phyloP scores from a whole-genome alignment of 164 flowering plant genomes.

The Nymphaea colorata region DNA sequence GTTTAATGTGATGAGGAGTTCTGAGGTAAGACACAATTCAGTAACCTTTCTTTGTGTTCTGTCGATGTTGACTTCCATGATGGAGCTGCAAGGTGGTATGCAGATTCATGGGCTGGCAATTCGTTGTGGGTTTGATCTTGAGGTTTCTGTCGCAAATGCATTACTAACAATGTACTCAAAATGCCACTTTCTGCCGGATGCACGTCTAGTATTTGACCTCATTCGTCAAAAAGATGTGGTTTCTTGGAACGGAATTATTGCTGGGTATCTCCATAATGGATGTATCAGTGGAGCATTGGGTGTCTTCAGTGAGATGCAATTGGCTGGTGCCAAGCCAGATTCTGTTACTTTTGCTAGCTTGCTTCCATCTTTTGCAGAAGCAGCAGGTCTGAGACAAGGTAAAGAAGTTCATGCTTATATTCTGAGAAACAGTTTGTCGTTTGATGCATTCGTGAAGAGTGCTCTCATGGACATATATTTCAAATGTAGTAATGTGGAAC shows the following conservation, averaged over 20 bases:
- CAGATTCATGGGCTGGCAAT: constrained; percentile 56
- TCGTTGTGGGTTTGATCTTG: constrained; percentile 40
- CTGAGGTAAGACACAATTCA: constrained; percentile 34
- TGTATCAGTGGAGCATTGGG: constrained; percentile 32
- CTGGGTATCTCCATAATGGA: constrained; percentile 57
- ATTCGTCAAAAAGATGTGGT: constrained; percentile 38
- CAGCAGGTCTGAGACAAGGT: constrained; percentile 25
- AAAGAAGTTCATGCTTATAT: constrained; percentile 66
- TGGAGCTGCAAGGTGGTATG: constrained; percentile 23
- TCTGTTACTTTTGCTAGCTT: constrained; percentile 60
- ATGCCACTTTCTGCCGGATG: constrained; percentile 35
- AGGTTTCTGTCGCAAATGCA: constrained; percentile 49
- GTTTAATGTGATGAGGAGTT: constrained; percentile 38
- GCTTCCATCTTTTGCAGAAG: constrained; percentile 48
- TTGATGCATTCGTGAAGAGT: constrained; percentile 57
- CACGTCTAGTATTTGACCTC: constrained; percentile 34
- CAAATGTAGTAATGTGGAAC: constrained; percentile 54
- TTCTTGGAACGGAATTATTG: constrained; percentile 75
- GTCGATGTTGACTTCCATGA: constrained; percentile 38
- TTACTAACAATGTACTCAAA: constrained; percentile 67
- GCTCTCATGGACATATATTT: constrained; percentile 72
- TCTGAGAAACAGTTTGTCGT: constrained; percentile 32
- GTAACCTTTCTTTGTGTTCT: constrained; percentile 53
- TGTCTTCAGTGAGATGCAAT: constrained; percentile 45
- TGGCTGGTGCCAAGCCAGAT: constrained; percentile 48